Evolutionary conservation across 2,329 filamentous ascomycete genomes (phyloP), one percentile per base, ranked within the genome.

Genomic region (Thielaviopsis populi): DNA sequence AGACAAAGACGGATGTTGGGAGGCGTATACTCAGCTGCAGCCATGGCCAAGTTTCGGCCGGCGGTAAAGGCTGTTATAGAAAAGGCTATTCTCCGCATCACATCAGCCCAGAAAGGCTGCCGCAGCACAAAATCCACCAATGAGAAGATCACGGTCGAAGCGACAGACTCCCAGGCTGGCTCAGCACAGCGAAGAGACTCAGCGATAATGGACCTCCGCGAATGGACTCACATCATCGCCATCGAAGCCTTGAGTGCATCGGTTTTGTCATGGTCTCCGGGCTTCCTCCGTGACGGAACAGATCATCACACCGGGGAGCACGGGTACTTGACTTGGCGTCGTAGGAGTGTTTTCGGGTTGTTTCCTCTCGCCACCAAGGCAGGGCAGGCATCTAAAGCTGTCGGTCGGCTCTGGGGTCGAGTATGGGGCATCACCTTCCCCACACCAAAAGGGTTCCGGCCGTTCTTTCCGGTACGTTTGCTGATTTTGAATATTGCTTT

Each of bases 161-260:
- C 3, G 6, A n/a, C 27, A 56, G 53, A 37, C n/a, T 30, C 13
- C 5, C 27, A 56, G 17, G 4, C 53, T n/a, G n/a, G 27, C 27
- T 1, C 27, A 56, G n/a, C 15, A 56, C 24, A 37, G 19, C 30
- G 15, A 3, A 17, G 30, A n/a, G 27, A 33, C 24, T n/a, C 27
- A 22, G 2, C 5, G 22, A 72, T 75, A 33, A 68, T 81, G 3
- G 77, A 81, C 64, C 68, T 82, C 19, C 78, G 77, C 61, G 76
- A 80, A 63, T 82, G 79, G 79, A 81, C 81, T 79, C 79, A 82
- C 69, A 80, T 82, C 64, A 72, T 80, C 19, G 75, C 74, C 1
- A 78, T 82, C 37, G 79, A 82, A 66, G 80, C 76, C 24, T 75
- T 82, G 1, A 75, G 77, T 0, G 78, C 78, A 0, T 70, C 75